Base-by-base conservation (phyloP, 345 rosid species). In the Lepidium aucheri region DNA sequence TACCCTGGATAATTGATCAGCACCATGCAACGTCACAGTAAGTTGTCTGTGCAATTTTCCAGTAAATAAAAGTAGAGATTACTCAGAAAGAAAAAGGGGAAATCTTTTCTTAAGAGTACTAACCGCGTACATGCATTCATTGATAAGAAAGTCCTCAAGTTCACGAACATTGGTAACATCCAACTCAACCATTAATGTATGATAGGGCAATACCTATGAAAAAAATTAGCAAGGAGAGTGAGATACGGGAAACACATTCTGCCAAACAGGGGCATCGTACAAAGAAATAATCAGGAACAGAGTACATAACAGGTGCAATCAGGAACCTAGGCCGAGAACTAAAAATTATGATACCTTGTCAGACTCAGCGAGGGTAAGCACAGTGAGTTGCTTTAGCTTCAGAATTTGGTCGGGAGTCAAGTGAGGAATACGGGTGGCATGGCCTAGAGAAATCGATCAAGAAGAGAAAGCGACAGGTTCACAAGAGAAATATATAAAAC, bases 91-190 rank as follows among this genome's bases (percentile, higher is more conserved):
- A 24, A 52, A 53, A 39, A 33, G 3, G 24, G 6, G 10, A 6
- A n/a, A 42, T 14, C 0, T 6, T 2, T 59, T 41, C 6, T 18
- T 9, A 72, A 72, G 67, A 54, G 53, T 22, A 83, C 99, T 38
- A 79, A 91, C 99, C 79, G 76, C 85, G 63, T 90, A 91, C 96
- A 94, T 90, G 80, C 99, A 90, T 68, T 88, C 99, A 47, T 94
- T 90, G 65, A 91, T 94, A 41, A 94, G 97, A 82, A 94, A 94
- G 83, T 94, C 97, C 75, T 94, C 97, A 64, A 94, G 99, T 70
- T 94, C 91, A 68, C 99, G 95, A 8, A 90, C 95, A 87, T 94
- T 94, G 54, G 82, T 59, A 57, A 94, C 86, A 72, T 90, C 99
- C 65, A 94, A 77, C 77, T 86, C 97, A 72, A 62, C 87, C 97